phyloP scores from a whole-genome alignment of 2,329 filamentous ascomycete species.

The Pseudomassariella vexata region DNA sequence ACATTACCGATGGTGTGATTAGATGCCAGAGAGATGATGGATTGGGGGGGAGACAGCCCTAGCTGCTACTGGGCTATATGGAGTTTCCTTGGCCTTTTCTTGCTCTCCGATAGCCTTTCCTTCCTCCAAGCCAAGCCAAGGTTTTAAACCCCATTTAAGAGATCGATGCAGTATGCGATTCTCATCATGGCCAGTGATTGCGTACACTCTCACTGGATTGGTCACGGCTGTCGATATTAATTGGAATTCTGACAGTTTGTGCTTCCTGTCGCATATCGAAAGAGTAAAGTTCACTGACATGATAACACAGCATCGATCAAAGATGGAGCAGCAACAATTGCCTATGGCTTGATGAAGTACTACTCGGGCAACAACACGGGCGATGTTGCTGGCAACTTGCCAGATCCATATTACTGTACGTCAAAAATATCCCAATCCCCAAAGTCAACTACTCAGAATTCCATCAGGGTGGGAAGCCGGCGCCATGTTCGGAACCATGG shows the following conservation, averaged over 20 bases:
- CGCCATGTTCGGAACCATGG: constrained; percentile 45
- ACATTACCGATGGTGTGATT: too few species aligned
- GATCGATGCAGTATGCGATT: too few species aligned
- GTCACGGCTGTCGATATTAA: constrained; percentile 12
- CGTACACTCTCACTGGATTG: too few species aligned
- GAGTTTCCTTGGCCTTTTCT: too few species aligned
- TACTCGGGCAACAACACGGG: constrained; percentile 14
- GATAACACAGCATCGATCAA: constrained; percentile 9
- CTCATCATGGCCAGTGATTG: too few species aligned
- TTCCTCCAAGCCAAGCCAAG: too few species aligned
- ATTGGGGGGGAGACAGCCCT: too few species aligned
- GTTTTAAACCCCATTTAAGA: too few species aligned
- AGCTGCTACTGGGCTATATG: too few species aligned
- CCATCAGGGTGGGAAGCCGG: constrained; percentile 16
- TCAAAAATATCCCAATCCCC: constrained; percentile 8
- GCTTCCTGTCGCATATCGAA: neutral
- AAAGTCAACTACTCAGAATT: neutral
- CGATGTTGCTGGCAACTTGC: constrained; percentile 13
- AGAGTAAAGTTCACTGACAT: constrained; percentile 4
- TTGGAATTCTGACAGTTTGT: constrained; percentile 9
- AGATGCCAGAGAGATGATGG: too few species aligned
- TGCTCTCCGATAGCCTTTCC: too few species aligned
- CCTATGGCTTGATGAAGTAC: constrained; percentile 12
- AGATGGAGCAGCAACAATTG: constrained; percentile 9
- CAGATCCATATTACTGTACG: constrained; percentile 38